Conservation (phyloP, 2,329 filamentous ascomycete genomes). For the Teratosphaeria zuluensis region DNA sequence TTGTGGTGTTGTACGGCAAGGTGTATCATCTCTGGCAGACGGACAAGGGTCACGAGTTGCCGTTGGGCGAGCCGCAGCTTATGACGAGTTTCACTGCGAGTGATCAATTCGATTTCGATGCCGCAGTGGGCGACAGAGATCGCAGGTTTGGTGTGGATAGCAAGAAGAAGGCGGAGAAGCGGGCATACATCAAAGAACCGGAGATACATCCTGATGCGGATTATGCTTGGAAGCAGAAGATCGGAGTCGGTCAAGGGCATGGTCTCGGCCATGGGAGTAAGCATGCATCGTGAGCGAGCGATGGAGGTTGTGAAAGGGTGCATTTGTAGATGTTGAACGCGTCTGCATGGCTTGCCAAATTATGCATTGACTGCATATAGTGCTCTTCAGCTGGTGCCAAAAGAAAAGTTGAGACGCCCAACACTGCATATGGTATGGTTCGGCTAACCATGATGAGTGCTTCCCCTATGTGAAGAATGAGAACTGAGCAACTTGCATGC, state of each 20-base stretch:
- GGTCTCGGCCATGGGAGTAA: neutral
- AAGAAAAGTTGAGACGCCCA: too few relatives aligned
- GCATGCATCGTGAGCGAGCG: neutral
- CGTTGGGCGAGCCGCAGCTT: conserved; percentile 51
- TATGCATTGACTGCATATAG: too few relatives aligned
- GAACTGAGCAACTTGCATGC: neutral
- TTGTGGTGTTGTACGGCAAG: conserved; percentile 70
- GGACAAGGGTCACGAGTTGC: conserved; percentile 58
- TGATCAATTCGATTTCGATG: conserved; percentile 40
- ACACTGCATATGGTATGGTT: too few relatives aligned
- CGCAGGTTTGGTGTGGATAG: conserved; percentile 44
- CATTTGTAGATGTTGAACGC: too few relatives aligned
- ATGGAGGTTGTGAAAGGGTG: neutral
- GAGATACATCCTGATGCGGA: conserved; percentile 40
- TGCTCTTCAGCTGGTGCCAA: too few relatives aligned
- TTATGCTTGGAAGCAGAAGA: conserved; percentile 34
- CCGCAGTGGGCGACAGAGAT: conserved; percentile 43
- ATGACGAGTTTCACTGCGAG: conserved; percentile 53
- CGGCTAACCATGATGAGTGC: too few relatives aligned
- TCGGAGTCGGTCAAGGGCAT: neutral
- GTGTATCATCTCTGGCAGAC: conserved; percentile 81
- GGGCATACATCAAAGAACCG: conserved; percentile 44
- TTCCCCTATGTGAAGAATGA: too few relatives aligned
- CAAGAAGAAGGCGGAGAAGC: conserved; percentile 42
- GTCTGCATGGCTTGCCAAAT: too few relatives aligned